These are phyloP conservation scores for Populus hybrid DNA, from an alignment of 441 rosid genomes.

Conservation along the genomic window DNA sequence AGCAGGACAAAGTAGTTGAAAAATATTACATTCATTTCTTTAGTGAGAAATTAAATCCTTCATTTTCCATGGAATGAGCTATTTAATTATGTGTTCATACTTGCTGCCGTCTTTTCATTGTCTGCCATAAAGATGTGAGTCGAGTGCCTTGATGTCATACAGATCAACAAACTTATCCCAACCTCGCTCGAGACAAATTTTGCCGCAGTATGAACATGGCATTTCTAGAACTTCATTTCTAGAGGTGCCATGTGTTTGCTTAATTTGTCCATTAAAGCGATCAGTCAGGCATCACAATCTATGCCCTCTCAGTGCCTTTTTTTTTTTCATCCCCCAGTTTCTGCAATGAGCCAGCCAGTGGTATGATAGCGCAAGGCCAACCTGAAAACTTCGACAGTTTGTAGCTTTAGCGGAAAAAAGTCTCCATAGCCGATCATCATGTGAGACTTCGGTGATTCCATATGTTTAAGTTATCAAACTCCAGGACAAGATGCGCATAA, in stretches of 20 bases:
- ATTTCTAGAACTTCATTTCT: neutral
- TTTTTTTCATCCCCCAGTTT: too few relatives aligned
- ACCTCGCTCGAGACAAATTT: neutral
- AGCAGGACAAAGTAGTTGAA: too few relatives aligned
- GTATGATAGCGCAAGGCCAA: too few relatives aligned
- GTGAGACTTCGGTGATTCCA: too few relatives aligned
- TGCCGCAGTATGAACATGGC: neutral
- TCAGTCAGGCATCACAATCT: neutral
- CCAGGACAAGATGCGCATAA: too few relatives aligned
- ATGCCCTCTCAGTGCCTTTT: neutral
- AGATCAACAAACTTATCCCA: neutral
- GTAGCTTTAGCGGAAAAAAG: too few relatives aligned
- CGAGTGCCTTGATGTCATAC: neutral
- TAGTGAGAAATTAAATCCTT: neutral
- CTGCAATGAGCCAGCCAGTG: too few relatives aligned
- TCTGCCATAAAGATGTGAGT: neutral
- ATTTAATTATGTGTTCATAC: too few relatives aligned
- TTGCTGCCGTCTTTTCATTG: neutral
- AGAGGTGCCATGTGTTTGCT: neutral
- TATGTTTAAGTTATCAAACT: too few relatives aligned
- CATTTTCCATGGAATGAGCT: neutral
- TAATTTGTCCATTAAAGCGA: neutral
- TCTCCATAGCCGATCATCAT: too few relatives aligned
- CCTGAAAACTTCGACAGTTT: too few relatives aligned
- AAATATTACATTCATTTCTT: neutral